Base-by-base conservation (phyloP, 1,284 basidiomycete species). In the Sanghuangporus sanghuang region DNA sequence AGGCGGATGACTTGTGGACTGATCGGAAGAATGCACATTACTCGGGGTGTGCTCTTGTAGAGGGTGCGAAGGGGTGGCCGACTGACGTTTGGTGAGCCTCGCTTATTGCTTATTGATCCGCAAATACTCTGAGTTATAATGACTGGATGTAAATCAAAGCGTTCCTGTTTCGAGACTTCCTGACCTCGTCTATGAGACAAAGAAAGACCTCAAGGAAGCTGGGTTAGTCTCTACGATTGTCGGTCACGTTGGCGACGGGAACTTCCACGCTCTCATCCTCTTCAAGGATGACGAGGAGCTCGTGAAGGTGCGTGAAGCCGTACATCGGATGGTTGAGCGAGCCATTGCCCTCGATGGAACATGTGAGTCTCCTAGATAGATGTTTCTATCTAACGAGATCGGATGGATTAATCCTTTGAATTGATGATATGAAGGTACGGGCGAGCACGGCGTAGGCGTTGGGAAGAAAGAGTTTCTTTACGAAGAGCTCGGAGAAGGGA, bases 371-470 rank as follows among this genome's bases (percentile, higher is more conserved):
- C 18, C 9, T 6, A 2, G 2, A 49, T 21, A 2, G 85, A 69
- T 65, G 80, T 32, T 32, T 3, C 27, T 74, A 11, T 18, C 23
- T 3, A 21, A 38, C 59, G 44, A 53, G 40, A 59, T 16, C 40
- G 50, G 32, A 35, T 4, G 23, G 18, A 46, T 54, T 18, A 7
- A 38, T 27, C 18, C 16, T 55, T 35, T 40, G 32, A 16, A 18
- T 11, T n/a, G 8, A n/a, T 16, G 16, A 8, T 38, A 39, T n/a
- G 6, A 61, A 87, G 84, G 86, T 69, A 89, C 88, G 0, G 93
- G 93, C 9, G 93, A 95, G 72, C 93, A 95, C 71, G 93, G 93
- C 1, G 91, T 96, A 7, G 93, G 93, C 0, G 77, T 94, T n/a
- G 92, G 91, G 12, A 95, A 95, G 78, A 85, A 82, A 66, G 81